Conservation (phyloP, 2,329 filamentous ascomycete species). For the Helicocarpus griseus region DNA sequence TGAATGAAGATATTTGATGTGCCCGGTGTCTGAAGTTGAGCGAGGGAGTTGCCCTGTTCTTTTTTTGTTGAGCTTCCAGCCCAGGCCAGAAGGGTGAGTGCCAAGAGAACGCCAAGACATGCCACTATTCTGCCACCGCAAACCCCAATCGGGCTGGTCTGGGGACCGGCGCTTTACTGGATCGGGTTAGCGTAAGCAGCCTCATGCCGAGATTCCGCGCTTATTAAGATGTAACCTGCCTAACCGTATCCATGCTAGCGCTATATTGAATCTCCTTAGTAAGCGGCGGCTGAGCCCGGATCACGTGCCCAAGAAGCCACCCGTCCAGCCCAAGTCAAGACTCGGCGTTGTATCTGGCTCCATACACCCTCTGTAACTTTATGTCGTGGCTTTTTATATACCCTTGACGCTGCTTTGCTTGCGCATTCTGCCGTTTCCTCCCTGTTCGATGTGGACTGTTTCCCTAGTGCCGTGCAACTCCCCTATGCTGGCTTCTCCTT, state of each 20-base stretch:
- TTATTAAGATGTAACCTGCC: no score
- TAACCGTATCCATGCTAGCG: background rate
- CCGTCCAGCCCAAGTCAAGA: no score
- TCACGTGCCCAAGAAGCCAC: background rate
- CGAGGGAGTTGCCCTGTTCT: no score
- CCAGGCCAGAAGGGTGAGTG: background rate
- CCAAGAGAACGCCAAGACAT: no score
- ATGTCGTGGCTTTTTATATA: slow-evolving; percentile 9
- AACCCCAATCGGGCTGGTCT: background rate
- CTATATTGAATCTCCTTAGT: background rate
- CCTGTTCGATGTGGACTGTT: slow-evolving; percentile 20
- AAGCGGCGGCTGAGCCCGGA: background rate
- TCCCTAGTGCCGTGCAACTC: slow-evolving; percentile 17
- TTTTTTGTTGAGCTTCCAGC: slow-evolving; percentile 1
- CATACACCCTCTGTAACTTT: background rate
- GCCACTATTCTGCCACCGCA: background rate
- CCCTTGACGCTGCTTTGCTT: slow-evolving; percentile 8
- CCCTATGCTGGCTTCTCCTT: slow-evolving; percentile 27
- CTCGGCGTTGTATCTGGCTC: background rate
- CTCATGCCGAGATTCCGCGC: no score
- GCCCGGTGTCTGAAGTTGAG: no score
- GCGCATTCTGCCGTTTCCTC: background rate
- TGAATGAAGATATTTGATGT: no score
- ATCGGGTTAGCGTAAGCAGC: no score
- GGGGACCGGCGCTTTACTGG: background rate